Evolutionary conservation across 208 protist genomes (phyloP).

Genomic region (Kentomonas sorsogonicus): DNA sequence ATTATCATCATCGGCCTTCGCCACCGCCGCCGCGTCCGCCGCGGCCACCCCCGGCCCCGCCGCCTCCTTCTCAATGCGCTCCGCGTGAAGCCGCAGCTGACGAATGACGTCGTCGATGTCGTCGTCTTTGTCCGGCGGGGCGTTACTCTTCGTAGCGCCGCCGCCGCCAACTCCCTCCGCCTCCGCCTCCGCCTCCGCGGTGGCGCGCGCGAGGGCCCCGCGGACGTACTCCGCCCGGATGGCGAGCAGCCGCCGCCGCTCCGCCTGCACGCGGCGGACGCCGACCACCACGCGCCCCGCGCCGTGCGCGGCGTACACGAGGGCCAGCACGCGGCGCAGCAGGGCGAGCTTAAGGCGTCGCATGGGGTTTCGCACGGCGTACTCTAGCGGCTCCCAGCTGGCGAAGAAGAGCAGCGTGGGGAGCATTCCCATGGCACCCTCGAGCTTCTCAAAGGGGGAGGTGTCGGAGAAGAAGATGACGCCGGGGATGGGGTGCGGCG

Average conservation of each 20-base stretch:
- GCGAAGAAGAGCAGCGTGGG: constrained; percentile 35
- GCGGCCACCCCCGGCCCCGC: too few relatives aligned
- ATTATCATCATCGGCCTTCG: too few relatives aligned
- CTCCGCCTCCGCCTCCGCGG: background rate
- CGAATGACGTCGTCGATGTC: too few relatives aligned
- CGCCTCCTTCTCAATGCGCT: too few relatives aligned
- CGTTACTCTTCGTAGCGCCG: too few relatives aligned
- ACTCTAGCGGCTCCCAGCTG: constrained; percentile 39
- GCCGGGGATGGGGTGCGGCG: constrained; percentile 24
- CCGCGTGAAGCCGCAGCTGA: too few relatives aligned
- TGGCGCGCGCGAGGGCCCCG: background rate
- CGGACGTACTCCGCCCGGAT: constrained; percentile 14
- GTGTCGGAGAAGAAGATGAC: constrained; percentile 31
- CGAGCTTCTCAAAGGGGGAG: constrained; percentile 24
- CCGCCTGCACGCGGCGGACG: constrained; percentile 18
- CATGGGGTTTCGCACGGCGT: constrained; percentile 30
- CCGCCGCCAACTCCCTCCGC: too few relatives aligned
- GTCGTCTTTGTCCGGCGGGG: too few relatives aligned
- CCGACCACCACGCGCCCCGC: constrained; percentile 18
- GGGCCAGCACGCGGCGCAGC: constrained; percentile 30
- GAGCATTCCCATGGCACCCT: constrained; percentile 19
- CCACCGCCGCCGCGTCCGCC: too few relatives aligned
- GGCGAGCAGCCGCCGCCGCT: constrained; percentile 19
- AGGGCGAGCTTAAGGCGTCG: constrained; percentile 37
- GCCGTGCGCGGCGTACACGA: constrained; percentile 37